phyloP scores from a whole-genome alignment of 176 grass and related monocot species.

The Carex parvula region DNA sequence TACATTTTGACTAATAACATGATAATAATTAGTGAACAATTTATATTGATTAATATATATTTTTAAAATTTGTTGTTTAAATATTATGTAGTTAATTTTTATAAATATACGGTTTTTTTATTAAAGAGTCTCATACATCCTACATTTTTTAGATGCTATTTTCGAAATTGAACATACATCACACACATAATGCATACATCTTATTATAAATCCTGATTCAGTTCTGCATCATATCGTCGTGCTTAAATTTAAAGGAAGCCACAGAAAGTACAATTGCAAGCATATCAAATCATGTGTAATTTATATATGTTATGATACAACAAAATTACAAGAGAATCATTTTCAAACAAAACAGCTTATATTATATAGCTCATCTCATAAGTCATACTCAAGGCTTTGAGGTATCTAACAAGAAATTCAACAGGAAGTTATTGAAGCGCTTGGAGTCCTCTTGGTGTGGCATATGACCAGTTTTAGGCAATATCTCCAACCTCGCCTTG shows the following conservation, averaged over 20 bases:
- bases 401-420: conserved; percentile 43
- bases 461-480: conserved; percentile 61
- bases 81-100: too few species aligned
- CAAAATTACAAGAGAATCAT: background rate
- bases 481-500: conserved; percentile 52
- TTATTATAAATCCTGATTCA: background rate
- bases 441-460: conserved; percentile 63
- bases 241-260: background rate
- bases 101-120: too few species aligned
- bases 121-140: too few species aligned
- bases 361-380: background rate
- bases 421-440: conserved; percentile 43
- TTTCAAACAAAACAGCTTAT: background rate
- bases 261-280: background rate
- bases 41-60: too few species aligned
- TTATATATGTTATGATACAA: background rate
- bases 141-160: too few species aligned
- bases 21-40: too few species aligned
- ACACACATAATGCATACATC: too few species aligned
- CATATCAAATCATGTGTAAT: background rate
- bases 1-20: too few species aligned
- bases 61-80: too few species aligned
- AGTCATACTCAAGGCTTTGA: background rate
- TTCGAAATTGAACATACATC: too few species aligned
- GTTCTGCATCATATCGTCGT: background rate